These are phyloP conservation scores for Septoria petroselini DNA, from an alignment of 2,329 filamentous ascomycete genomes.

Conservation along the genomic window DNA sequence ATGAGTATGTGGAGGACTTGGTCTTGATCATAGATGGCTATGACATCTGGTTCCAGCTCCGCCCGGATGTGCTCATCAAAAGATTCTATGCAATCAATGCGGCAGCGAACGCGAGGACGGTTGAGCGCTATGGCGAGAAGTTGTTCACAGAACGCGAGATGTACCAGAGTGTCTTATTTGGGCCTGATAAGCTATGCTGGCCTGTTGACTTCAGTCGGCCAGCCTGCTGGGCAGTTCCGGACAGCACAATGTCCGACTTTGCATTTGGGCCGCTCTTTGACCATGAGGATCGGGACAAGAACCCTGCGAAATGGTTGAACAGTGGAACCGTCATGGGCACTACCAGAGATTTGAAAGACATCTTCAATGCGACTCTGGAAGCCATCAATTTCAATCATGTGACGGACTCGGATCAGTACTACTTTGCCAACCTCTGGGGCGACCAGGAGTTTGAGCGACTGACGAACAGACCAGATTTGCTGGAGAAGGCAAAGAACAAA, in stretches of 20 bases:
- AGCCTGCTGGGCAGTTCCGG: conserved; percentile 36
- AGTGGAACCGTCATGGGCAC: conserved; percentile 48
- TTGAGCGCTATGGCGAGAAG: conserved; percentile 34
- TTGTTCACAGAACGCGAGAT: conserved; percentile 35
- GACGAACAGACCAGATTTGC: conserved; percentile 23
- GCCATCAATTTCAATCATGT: conserved; percentile 38
- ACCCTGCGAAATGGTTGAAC: conserved; percentile 50
- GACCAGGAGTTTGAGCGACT: conserved; percentile 47
- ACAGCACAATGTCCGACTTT: conserved; percentile 34
- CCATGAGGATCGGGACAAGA: conserved; percentile 38
- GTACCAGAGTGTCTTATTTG: conserved; percentile 35
- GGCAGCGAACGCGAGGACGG: conserved; percentile 41
- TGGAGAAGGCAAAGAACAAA: conserved; percentile 34
- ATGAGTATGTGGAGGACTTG: conserved; percentile 39
- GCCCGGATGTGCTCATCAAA: conserved; percentile 27
- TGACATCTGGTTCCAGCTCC: conserved; percentile 32
- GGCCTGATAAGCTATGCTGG: conserved; percentile 38
- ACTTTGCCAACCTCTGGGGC: conserved; percentile 53
- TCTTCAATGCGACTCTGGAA: conserved; percentile 46
- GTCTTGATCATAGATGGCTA: conserved; percentile 31
- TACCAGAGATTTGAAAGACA: conserved; percentile 27
- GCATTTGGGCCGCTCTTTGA: conserved; percentile 50
- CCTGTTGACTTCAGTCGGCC: conserved; percentile 32
- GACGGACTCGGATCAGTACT: conserved; percentile 41
- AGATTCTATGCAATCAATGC: conserved; percentile 29